phyloP scores from a whole-genome alignment of 2,329 filamentous ascomycete genomes.

The Fusarium sp. region DNA sequence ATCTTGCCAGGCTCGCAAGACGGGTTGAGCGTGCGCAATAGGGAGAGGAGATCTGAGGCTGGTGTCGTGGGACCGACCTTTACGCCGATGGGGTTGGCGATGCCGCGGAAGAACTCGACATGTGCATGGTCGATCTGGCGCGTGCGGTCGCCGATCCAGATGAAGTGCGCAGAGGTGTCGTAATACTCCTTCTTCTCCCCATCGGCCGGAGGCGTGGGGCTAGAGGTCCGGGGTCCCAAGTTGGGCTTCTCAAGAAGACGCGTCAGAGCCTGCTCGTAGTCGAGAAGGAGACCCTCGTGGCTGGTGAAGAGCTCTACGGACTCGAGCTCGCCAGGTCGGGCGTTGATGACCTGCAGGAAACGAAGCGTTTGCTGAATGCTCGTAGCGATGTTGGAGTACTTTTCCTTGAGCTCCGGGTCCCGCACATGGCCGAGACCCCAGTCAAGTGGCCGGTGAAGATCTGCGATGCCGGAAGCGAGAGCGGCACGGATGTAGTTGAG shows the following conservation, averaged over 20 bases:
- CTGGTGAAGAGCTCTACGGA: conserved; percentile 96
- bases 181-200: conserved; percentile 73
- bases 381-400: conserved; percentile 84
- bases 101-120: conserved; percentile 96
- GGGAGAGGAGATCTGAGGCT: conserved; percentile 74
- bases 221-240: conserved; percentile 45
- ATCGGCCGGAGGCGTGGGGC: conserved; percentile 56
- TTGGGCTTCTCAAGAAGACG: conserved; percentile 74
- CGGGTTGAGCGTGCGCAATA: conserved; percentile 90
- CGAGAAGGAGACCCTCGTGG: conserved; percentile 91
- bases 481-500: conserved; percentile 91
- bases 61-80: conserved; percentile 93
- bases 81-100: conserved; percentile 94
- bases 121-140: conserved; percentile 92
- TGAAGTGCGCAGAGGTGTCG: conserved; percentile 93
- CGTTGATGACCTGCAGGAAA: conserved; percentile 94
- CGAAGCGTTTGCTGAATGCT: conserved; percentile 90
- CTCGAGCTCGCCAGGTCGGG: conserved; percentile 82
- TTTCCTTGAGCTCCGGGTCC: conserved; percentile 81
- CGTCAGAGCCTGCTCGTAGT: conserved; percentile 92
- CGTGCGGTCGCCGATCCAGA: conserved; percentile 98
- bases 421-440: conserved; percentile 94
- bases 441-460: conserved; percentile 91
- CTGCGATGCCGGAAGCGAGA: conserved; percentile 86
- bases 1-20: conserved; percentile 85